These are phyloP conservation scores for Verticillium nubilum DNA, from an alignment of 2,329 filamentous ascomycete species.

Conservation along the genomic window DNA sequence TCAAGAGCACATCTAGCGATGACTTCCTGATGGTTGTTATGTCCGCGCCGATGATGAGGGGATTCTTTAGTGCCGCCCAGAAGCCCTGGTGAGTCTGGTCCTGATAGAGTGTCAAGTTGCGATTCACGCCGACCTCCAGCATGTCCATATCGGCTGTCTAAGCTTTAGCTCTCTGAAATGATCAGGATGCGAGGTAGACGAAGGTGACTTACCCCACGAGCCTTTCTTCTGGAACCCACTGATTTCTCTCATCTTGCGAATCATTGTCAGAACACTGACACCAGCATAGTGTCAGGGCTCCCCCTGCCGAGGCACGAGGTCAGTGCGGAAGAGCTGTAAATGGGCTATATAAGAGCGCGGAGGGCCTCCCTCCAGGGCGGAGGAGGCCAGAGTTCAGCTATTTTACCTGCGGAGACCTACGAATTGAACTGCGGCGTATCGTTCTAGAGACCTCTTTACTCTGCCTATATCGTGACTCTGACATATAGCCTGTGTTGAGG, in stretches of 20 bases:
- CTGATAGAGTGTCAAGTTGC: conserved; percentile 27
- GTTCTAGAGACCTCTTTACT: too few relatives aligned
- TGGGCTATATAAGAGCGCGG: too few relatives aligned
- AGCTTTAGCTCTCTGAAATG: not conserved
- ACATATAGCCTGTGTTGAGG: conserved; percentile 26
- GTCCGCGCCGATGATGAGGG: conserved; percentile 35
- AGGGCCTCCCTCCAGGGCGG: too few relatives aligned
- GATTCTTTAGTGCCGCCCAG: conserved; percentile 39
- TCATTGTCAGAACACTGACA: conserved; percentile 22
- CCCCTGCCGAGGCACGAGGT: too few relatives aligned
- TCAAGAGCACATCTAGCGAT: conserved; percentile 11
- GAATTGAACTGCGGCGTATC: too few relatives aligned
- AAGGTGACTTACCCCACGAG: conserved; percentile 17
- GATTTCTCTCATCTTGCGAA: conserved; percentile 26
- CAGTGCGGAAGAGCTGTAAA: too few relatives aligned
- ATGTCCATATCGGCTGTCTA: conserved; percentile 31
- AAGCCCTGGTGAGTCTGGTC: conserved; percentile 38
- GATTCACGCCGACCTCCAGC: conserved; percentile 31
- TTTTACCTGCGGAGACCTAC: too few relatives aligned
- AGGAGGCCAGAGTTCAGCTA: too few relatives aligned
- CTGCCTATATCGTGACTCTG: too few relatives aligned
- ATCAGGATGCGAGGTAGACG: too few relatives aligned
- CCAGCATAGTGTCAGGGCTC: too few relatives aligned
- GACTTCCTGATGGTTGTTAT: conserved; percentile 21
- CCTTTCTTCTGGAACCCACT: conserved; percentile 22